Percentiles rank a stretch among this genome's conserved stretches.
Evolutionary conservation across 768 basidiomycete species (phyloP).

Genomic region (Sporobolomyces pararoseus): DNA sequence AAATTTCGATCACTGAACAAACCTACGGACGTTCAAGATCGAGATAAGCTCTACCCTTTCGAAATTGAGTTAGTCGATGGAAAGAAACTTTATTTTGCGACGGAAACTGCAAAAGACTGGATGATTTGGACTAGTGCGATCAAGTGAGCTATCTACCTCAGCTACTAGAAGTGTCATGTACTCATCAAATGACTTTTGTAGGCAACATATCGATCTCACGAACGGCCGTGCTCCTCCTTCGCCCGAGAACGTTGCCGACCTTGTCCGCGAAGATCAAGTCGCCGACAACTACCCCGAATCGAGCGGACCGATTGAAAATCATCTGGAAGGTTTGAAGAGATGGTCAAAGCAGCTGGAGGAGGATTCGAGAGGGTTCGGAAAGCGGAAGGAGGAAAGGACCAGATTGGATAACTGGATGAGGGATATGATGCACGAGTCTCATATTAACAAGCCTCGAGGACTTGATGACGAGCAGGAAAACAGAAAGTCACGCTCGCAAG

Average conservation of each 20-base stretch:
- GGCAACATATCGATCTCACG: conserved; percentile 2
- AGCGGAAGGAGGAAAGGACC: no score
- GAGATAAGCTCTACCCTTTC: not conserved
- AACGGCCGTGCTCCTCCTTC: not conserved
- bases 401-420: no score
- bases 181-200: not conserved
- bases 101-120: not conserved
- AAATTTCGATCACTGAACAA: not conserved
- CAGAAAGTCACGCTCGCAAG: no score
- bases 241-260: not conserved
- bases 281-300: not conserved
- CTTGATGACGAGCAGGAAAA: no score
- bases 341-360: not conserved
- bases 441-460: no score
- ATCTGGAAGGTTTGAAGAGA: not conserved
- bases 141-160: no score
- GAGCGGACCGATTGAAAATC: not conserved
- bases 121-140: not conserved
- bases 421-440: no score
- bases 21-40: not conserved
- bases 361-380: no score
- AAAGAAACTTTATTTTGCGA: not conserved
- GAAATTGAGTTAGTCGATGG: not conserved
- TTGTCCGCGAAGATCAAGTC: not conserved
- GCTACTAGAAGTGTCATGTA: no score